These are phyloP conservation scores for Marasmius sp. DNA, from an alignment of 1,284 basidiomycete genomes.

Conservation along the genomic window DNA sequence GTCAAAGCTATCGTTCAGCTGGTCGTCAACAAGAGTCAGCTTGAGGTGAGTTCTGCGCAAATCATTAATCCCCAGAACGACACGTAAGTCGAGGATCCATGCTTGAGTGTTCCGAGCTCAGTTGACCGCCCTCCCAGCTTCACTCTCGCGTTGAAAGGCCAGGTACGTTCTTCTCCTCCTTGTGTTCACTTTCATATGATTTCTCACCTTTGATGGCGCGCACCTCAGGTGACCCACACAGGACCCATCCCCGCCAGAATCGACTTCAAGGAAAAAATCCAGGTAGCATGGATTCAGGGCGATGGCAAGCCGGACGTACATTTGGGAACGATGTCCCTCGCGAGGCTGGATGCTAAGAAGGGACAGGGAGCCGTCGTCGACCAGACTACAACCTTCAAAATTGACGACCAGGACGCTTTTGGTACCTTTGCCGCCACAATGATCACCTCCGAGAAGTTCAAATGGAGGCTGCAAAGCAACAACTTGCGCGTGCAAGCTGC, in stretches of 20 bases:
- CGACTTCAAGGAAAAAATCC: conserved; percentile 50
- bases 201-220: not conserved
- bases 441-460: conserved; percentile 71
- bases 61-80: conserved; percentile 52
- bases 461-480: conserved; percentile 64
- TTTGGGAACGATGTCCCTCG: conserved; percentile 51
- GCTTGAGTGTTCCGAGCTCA: conserved; percentile 1
- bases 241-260: conserved; percentile 61
- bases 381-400: conserved; percentile 55
- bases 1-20: conserved; percentile 63
- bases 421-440: conserved; percentile 55
- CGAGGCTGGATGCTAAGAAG: conserved; percentile 42
- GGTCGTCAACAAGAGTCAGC: conserved; percentile 52
- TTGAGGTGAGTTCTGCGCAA: conserved; percentile 50
- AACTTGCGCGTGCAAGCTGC: conserved; percentile 67
- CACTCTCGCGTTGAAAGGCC: conserved; percentile 47
- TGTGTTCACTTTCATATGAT: conserved; percentile 20
- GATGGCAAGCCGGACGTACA: conserved; percentile 36
- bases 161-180: conserved; percentile 24
- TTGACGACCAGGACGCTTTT: conserved; percentile 54
- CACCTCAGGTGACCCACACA: conserved; percentile 55
- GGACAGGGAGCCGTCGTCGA: conserved; percentile 56
- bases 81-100: conserved; percentile 41
- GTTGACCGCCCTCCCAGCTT: conserved; percentile 37
- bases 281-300: conserved; percentile 55